Conservation (phyloP, 2,329 filamentous ascomycete genomes). For the Colletotrichum sp. region DNA sequence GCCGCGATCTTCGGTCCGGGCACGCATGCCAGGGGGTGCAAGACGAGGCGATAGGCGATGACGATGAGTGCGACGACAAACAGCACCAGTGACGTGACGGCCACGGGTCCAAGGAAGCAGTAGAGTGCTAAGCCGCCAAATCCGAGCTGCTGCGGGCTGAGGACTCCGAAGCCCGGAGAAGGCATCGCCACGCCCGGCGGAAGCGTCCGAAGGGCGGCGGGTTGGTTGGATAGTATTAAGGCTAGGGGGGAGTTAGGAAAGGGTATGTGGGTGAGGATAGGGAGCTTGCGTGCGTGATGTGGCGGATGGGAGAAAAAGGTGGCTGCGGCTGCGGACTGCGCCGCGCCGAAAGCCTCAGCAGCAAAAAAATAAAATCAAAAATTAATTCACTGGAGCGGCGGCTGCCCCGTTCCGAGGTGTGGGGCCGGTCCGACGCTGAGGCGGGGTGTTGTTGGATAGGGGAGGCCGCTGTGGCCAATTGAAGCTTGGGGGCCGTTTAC, state of each 20-base stretch:
- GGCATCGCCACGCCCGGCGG: slow-evolving; percentile 7
- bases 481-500: not conserved
- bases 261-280: not conserved
- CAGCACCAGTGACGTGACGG: not conserved
- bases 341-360: not conserved
- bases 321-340: not conserved
- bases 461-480: not conserved
- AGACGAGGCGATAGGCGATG: slow-evolving; percentile 40
- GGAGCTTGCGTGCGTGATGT: slow-evolving; percentile 2
- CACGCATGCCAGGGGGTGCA: slow-evolving; percentile 49
- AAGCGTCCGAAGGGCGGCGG: not conserved
- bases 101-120: not conserved
- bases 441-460: not conserved
- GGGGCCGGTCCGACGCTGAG: slow-evolving; percentile 7
- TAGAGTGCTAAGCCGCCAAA: not conserved
- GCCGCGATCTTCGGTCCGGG: slow-evolving; percentile 54
- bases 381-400: not conserved
- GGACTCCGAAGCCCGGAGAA: not conserved
- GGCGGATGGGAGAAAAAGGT: not conserved
- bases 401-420: not conserved
- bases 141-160: not conserved
- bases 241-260: not conserved
- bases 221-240: not conserved
- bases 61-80: not conserved
- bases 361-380: not conserved